A percentile compares a stretch with the other conserved stretches of the same genome.
phyloP scores from a whole-genome alignment of 1,284 basidiomycete genomes.

The Chiua sp. region DNA sequence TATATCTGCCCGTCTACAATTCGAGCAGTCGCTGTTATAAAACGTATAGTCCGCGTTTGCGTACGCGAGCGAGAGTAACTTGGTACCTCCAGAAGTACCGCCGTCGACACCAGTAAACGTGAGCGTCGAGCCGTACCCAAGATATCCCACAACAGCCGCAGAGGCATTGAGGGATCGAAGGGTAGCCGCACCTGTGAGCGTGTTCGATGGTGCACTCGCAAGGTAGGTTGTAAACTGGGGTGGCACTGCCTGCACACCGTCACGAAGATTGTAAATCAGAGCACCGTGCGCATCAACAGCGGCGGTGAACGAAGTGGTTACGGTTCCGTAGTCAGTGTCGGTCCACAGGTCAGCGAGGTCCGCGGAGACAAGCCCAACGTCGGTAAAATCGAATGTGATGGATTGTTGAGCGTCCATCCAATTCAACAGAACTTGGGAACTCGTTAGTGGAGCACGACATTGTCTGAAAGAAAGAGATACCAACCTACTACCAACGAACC shows the following conservation, averaged over 20 bases:
- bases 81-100: conserved; percentile 7
- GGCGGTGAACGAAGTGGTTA: not conserved
- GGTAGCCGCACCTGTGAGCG: conserved; percentile 6
- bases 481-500: too few relatives aligned
- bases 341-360: conserved; percentile 12
- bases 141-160: not conserved
- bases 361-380: conserved; percentile 11
- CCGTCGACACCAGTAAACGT: conserved; percentile 14
- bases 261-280: conserved; percentile 11
- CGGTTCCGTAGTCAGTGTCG: not conserved
- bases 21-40: conserved; percentile 12
- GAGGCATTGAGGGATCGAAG: not conserved
- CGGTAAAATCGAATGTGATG: conserved; percentile 11
- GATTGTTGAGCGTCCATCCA: conserved; percentile 3
- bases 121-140: conserved; percentile 11
- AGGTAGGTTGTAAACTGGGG: conserved; percentile 6
- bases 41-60: conserved; percentile 15
- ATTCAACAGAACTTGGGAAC: conserved; percentile 11
- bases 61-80: conserved; percentile 12
- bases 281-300: conserved; percentile 5
- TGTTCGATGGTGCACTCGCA: conserved; percentile 5
- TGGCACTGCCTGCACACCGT: not conserved
- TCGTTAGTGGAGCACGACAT: too few relatives aligned
- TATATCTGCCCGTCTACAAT: conserved; percentile 13
- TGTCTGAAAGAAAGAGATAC: too few relatives aligned